Evolutionary conservation across 495 filamentous ascomycete genomes (phyloP).

Genomic region (Daldinia bambusicola): DNA sequence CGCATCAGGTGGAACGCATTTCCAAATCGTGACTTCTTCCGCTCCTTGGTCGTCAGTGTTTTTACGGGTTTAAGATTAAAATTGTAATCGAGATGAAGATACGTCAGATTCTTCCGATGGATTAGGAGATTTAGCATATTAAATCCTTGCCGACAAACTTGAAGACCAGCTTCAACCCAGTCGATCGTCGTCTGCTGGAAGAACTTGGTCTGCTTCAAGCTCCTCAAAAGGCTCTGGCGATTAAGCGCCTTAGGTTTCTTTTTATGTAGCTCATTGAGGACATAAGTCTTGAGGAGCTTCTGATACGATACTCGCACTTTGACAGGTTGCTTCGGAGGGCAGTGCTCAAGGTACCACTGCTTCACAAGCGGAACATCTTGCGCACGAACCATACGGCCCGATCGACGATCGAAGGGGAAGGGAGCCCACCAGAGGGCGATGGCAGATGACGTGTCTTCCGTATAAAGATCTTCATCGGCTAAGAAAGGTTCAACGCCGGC

Average conservation of each 20-base stretch:
- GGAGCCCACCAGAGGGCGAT: conserved; percentile 99
- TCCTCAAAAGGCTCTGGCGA: conserved; percentile 90
- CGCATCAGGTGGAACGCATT: conserved; percentile 99
- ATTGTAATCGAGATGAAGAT: conserved; percentile 98
- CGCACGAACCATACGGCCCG: conserved; percentile 96
- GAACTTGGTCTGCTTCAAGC: conserved; percentile 95
- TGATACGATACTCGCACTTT: conserved; percentile 99
- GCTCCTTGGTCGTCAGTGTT: conserved; percentile 97
- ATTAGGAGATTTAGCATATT: conserved; percentile 99
- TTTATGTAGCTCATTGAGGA: conserved; percentile 96
- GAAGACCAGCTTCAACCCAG: conserved; percentile 98
- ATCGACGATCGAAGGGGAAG: conserved; percentile 93
- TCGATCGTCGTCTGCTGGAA: conserved; percentile 99
- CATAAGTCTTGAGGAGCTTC: conserved; percentile 95
- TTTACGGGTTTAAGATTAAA: conserved; percentile 99
- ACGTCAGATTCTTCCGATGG: conserved; percentile 98
- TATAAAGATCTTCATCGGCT: conserved; percentile 88
- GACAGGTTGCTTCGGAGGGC: conserved; percentile 86
- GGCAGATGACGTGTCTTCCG: conserved; percentile 87
- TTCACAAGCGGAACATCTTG: conserved; percentile 98
- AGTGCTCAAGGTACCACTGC: conserved; percentile 98
- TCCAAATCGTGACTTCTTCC: conserved; percentile 99
- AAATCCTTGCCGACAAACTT: conserved; percentile 98
- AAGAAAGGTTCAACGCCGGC: conserved; percentile 86
- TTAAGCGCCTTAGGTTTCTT: conserved; percentile 93